Conservation (phyloP, 768 basidiomycete genomes). For the Leucocoprinus sp. region DNA sequence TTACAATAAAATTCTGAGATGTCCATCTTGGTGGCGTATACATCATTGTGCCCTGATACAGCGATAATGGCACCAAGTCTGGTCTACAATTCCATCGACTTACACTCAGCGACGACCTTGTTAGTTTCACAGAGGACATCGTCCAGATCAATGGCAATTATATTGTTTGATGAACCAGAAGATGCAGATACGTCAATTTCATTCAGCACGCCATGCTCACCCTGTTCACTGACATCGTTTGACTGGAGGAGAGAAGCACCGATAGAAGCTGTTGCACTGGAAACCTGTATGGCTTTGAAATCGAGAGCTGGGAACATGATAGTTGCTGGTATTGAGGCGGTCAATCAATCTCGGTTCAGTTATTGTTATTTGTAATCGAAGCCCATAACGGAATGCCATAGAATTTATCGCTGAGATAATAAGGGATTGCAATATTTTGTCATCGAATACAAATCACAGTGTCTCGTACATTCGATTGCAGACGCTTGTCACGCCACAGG, state of each 20-base stretch:
- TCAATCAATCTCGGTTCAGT: too few relatives aligned
- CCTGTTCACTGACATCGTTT: background rate
- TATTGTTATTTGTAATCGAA: too few relatives aligned
- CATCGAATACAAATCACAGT: too few relatives aligned
- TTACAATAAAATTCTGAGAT: conserved; percentile 54
- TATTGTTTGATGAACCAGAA: conserved; percentile 22
- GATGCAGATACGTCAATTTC: conserved; percentile 12
- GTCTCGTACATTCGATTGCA: too few relatives aligned
- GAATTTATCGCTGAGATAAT: too few relatives aligned
- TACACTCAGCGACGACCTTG: conserved; percentile 46
- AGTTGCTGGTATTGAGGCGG: background rate
- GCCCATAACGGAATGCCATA: too few relatives aligned
- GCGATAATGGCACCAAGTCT: background rate
- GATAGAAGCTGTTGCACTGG: background rate
- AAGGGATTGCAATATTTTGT: too few relatives aligned
- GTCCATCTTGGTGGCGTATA: conserved; percentile 48
- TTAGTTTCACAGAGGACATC: conserved; percentile 67
- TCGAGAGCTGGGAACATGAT: conserved; percentile 23
- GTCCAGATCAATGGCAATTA: conserved; percentile 61
- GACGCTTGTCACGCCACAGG: too few relatives aligned
- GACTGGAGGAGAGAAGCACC: background rate
- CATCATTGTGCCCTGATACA: conserved; percentile 55
- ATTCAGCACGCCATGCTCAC: conserved; percentile 14
- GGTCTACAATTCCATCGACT: conserved; percentile 15
- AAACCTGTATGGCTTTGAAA: conserved; percentile 9